A percentile compares a stretch with the other conserved stretches of the same genome.
Conservation (phyloP, 2,329 filamentous ascomycete species). For the Xylaria hypoxylon region DNA sequence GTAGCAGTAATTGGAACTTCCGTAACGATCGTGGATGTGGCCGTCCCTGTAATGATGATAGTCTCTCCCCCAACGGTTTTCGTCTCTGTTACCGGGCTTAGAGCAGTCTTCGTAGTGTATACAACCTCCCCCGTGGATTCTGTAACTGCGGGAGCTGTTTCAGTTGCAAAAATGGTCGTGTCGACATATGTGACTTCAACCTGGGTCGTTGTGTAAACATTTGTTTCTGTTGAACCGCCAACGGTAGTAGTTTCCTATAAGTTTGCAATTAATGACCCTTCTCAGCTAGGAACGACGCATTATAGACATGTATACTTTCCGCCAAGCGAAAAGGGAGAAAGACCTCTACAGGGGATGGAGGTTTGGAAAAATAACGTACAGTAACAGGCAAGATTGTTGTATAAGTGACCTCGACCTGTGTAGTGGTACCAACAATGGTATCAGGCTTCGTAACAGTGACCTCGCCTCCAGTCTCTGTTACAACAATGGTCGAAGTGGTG, state of each 20-base stretch:
- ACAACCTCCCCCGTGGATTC: conserved; percentile 53
- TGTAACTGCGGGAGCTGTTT: conserved; percentile 51
- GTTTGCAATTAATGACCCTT: conserved; percentile 16
- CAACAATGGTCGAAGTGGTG: conserved; percentile 58
- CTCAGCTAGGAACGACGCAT: not conserved
- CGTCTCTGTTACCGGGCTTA: conserved; percentile 60
- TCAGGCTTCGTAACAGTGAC: conserved; percentile 54
- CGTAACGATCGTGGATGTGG: conserved; percentile 53
- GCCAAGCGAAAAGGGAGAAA: not conserved
- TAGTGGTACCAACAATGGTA: conserved; percentile 52
- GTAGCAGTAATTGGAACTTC: conserved; percentile 48
- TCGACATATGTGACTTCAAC: conserved; percentile 37
- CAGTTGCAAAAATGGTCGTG: conserved; percentile 35
- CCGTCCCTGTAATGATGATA: conserved; percentile 56
- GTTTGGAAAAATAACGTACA: conserved; percentile 25
- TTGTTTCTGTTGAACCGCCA: conserved; percentile 35
- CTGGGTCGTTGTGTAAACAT: conserved; percentile 48
- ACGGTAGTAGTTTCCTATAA: conserved; percentile 38
- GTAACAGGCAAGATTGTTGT: conserved; percentile 51
- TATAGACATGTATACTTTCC: not conserved
- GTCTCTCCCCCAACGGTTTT: conserved; percentile 58
- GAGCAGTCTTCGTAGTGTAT: conserved; percentile 58
- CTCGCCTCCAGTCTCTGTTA: conserved; percentile 54
- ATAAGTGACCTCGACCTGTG: conserved; percentile 55
- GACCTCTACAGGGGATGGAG: not conserved